Percentiles rank a stretch among this genome's conserved stretches.
Evolutionary conservation across 345 rosid species (phyloP).

Genomic region (Zanthoxylum bungeanum): DNA sequence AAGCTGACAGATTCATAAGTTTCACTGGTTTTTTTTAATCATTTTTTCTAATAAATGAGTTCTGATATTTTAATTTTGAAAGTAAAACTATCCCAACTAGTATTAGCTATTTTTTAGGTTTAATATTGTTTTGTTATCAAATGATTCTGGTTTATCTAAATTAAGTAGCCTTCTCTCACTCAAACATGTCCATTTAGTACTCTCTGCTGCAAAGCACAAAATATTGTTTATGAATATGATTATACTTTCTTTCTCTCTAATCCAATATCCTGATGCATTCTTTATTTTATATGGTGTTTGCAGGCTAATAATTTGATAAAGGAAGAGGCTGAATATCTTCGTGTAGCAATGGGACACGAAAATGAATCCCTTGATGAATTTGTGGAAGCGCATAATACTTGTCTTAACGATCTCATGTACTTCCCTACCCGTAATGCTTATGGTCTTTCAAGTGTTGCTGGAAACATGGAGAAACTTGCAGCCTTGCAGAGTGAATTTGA

Average conservation of each 20-base stretch:
- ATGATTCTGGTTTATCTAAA: neutral
- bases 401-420: slow-evolving; percentile 92
- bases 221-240: neutral
- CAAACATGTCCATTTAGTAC: too few relatives aligned
- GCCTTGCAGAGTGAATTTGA: slow-evolving; percentile 85
- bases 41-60: too few relatives aligned
- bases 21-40: neutral
- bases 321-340: slow-evolving; percentile 69
- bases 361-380: slow-evolving; percentile 77
- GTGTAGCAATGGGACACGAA: slow-evolving; percentile 91
- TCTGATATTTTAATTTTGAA: neutral
- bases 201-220: neutral
- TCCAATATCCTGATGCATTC: neutral
- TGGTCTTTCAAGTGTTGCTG: slow-evolving; percentile 95
- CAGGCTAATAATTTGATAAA: slow-evolving; percentile 73
- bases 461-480: slow-evolving; percentile 77
- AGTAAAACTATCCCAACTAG: neutral
- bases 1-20: neutral
- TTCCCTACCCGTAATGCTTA: slow-evolving; percentile 88
- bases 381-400: slow-evolving; percentile 84
- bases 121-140: neutral
- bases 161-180: neutral
- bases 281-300: neutral
- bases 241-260: neutral
- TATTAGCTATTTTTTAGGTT: neutral